Base-by-base conservation (phyloP, 2,329 filamentous ascomycete species). In the Paraconiothyrium brasiliense region DNA sequence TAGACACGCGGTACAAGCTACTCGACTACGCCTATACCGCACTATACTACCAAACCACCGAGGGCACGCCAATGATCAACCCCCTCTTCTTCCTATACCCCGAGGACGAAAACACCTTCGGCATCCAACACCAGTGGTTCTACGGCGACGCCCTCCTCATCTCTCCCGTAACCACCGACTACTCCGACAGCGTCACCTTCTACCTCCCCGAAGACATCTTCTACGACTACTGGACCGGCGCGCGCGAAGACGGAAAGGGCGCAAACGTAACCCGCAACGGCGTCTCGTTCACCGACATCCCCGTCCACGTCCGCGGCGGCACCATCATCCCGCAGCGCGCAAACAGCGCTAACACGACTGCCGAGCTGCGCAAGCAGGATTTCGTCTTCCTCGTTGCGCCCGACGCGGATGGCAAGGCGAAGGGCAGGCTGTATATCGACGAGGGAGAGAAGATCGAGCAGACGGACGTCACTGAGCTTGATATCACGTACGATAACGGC, bases 21-120 rank as follows among this genome's bases (percentile, higher is more conserved):
- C 82, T 94, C 13, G 91, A 93, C 71, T 94, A 94, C 79, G 84
- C 92, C 62, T 94, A 94, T 82, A 93, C 91, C 1, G 87, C 88
- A 0, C 82, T 93, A 67, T 82, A 89, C 72, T 78, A 80, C 59
- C 86, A 92, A 74, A 85, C 83, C 34, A 71, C 81, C 20, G 84
- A 85, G 47, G 92, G 92, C 37, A 84, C 84, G 1, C 90, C 92
- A 0, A 81, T 89, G 65, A 80, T 93, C 58, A 88, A 87, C 68
- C 91, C 92, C 0, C 77, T 93, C 59, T 92, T 91, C 79, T 94
- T 89, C 80, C 73, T 87, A 32, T 94, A 93, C 73, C 91, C 87
- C 0, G 66, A 79, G 14, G 87, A 89, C 65, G 51, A 72, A 2
- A 82, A 85, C 59, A 85, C 84, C 0, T 86, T 85, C 66, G 66